Base-by-base conservation (phyloP, 1,284 basidiomycete species). In the Apiotrichum brassicae region DNA sequence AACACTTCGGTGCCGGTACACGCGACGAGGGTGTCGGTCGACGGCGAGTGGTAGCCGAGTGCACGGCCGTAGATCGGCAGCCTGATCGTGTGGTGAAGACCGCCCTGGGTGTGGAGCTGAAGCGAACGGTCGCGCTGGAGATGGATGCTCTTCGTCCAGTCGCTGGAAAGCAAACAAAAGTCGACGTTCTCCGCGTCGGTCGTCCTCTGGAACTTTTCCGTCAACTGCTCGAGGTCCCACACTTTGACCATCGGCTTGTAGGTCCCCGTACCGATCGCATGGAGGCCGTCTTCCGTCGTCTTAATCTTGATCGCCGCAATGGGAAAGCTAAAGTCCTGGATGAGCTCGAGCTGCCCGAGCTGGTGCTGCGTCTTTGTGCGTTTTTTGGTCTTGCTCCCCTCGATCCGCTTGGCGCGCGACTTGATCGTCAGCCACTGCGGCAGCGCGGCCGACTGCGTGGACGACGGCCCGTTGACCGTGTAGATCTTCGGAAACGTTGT, bases 61-160 rank as follows among this genome's bases (percentile, higher is more conserved):
- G 87, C 81, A 19, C 95, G 86, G 6, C 95, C 95, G 66, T 95
- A 95, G 40, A 83, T 84, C 4, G 95, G 95, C 77, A 98, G 87
- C 53, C 95, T 83, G 5, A 93, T 86, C 22, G 86, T 83, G 64
- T 97, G 90, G 69, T 97, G 90, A 54, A 92, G 82, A 0, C 91
- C 91, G 37, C 87, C 83, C 73, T 98, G 95, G 0, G 89, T 92
- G 69, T 99, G 95, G 4, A 99, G 78, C 67, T 93, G 89, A 45
- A 98, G 73, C 6, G 89, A 88, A n/a, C 95, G 84, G 75, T 98
- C 93, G 43, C 86, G 84, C 79, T 98, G 95, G 1, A 99, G 80
- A 67, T 95, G 93, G 51, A 97, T 79, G n/a, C 87, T 86, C 74
- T 99, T 98, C 16, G 94, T 98, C 95, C 95, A 99, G 76, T 99